Conservation (phyloP, 73 alveolate species). For the Paramecium primaurelia region DNA sequence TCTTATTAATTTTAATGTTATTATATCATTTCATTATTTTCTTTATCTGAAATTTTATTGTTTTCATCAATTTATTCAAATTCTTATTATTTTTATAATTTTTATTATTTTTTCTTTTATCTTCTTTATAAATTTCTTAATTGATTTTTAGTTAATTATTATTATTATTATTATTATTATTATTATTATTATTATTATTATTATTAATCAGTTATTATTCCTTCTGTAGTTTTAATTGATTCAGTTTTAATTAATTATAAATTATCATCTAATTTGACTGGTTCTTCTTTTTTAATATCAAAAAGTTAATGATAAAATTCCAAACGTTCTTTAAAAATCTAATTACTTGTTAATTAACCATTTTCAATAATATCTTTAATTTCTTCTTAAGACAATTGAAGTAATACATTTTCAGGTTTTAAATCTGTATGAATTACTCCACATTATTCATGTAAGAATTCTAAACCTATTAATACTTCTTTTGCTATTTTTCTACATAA, state of each 20-base stretch:
- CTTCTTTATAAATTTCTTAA: conserved; percentile 9
- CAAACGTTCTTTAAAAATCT: conserved; percentile 43
- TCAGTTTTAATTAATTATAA: background rate
- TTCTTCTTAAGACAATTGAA: conserved; percentile 52
- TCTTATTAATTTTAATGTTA: background rate
- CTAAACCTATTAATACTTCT: conserved; percentile 75
- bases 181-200: background rate
- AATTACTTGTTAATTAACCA: conserved; percentile 41
- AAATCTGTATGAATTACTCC: conserved; percentile 93
- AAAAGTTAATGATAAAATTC: conserved; percentile 45
- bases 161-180: background rate
- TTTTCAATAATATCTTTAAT: conserved; percentile 53
- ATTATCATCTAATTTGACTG: background rate
- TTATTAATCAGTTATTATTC: background rate
- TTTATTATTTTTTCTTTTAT: conserved; percentile 17
- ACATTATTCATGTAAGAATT: conserved; percentile 70
- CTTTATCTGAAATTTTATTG: background rate
- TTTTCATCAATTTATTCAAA: background rate
- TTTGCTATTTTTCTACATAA: conserved; percentile 77
- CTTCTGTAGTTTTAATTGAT: background rate
- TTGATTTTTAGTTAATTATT: background rate
- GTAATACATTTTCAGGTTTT: conserved; percentile 61
- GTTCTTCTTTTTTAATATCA: conserved; percentile 25
- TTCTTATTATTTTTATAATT: background rate
- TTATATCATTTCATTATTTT: background rate